Evolutionary conservation across 31 red algal species (phyloP).

Genomic region (Bonnemaisonia californica): DNA sequence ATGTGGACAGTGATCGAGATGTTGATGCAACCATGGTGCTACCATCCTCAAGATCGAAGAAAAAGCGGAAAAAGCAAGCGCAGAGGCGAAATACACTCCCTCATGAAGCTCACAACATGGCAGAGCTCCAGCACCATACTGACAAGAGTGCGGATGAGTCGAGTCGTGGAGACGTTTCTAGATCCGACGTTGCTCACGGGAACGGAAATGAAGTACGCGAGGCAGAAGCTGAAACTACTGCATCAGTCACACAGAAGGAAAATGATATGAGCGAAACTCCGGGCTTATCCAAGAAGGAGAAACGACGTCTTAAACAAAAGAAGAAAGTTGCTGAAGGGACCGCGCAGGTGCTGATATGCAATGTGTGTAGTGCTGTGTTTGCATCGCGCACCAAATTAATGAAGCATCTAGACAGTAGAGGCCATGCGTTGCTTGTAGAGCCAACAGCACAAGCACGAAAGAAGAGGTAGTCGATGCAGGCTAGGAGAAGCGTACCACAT

Average conservation of each 20-base stretch:
- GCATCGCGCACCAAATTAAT: slow-evolving; percentile 68
- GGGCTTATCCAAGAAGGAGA: slow-evolving; percentile 42
- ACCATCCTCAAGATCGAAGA: background rate
- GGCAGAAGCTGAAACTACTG: background rate
- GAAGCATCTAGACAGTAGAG: slow-evolving; percentile 52
- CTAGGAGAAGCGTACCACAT: too few species aligned
- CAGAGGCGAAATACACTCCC: background rate
- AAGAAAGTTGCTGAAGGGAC: slow-evolving; percentile 33
- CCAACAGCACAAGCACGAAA: too few species aligned
- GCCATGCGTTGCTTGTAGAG: slow-evolving; percentile 59
- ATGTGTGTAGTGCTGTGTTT: slow-evolving; percentile 66
- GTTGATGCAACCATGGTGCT: background rate
- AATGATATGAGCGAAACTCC: background rate
- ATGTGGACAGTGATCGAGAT: background rate
- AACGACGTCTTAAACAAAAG: slow-evolving; percentile 40
- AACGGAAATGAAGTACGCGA: background rate
- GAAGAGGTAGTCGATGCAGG: too few species aligned
- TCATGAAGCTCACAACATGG: background rate
- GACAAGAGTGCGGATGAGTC: background rate
- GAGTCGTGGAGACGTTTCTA: slow-evolving; percentile 31
- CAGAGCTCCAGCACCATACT: background rate
- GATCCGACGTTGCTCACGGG: background rate
- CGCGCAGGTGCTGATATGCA: slow-evolving; percentile 30
- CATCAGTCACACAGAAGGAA: background rate
- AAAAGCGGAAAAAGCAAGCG: background rate